Evolutionary conservation across 768 basidiomycete genomes (phyloP).

Genomic region (Leccinum incarnatum): DNA sequence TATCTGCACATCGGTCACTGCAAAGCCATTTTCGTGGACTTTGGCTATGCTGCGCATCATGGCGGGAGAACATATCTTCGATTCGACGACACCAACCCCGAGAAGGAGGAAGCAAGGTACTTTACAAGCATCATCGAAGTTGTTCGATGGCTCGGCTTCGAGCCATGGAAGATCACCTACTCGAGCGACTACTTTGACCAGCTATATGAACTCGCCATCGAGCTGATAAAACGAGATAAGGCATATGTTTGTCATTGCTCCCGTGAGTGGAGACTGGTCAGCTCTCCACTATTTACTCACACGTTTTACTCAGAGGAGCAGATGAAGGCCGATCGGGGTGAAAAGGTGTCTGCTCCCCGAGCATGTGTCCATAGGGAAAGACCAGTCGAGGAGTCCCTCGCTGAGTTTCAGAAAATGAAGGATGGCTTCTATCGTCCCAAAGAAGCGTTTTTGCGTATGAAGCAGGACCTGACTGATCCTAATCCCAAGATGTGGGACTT

Average conservation of each 20-base stretch:
- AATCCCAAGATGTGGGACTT: slow-evolving; percentile 99
- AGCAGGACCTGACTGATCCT: slow-evolving; percentile 86
- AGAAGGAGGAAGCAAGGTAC: slow-evolving; percentile 93
- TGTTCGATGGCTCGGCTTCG: slow-evolving; percentile 94
- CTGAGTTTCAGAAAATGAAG: slow-evolving; percentile 91
- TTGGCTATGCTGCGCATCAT: slow-evolving; percentile 95
- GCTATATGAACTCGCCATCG: slow-evolving; percentile 82
- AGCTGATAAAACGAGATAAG: slow-evolving; percentile 85
- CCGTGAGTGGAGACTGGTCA: slow-evolving; percentile 52
- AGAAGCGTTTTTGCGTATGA: slow-evolving; percentile 94
- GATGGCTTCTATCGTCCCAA: slow-evolving; percentile 87
- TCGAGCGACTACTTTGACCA: slow-evolving; percentile 95
- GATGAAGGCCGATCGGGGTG: slow-evolving; percentile 86
- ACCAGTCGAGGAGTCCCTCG: slow-evolving; percentile 82
- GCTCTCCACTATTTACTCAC: slow-evolving; percentile 2
- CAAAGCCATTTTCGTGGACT: slow-evolving; percentile 97
- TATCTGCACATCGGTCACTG: slow-evolving; percentile 96
- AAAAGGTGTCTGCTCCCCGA: slow-evolving; percentile 72
- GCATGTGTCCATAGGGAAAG: slow-evolving; percentile 86
- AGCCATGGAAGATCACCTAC: slow-evolving; percentile 99
- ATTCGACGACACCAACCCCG: slow-evolving; percentile 98
- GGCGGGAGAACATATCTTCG: slow-evolving; percentile 92
- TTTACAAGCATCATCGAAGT: slow-evolving; percentile 97
- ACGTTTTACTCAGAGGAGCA: slow-evolving; percentile 68
- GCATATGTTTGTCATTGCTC: slow-evolving; percentile 97